Percentiles rank a stretch among this genome's conserved stretches.
phyloP scores from a whole-genome alignment of 768 basidiomycete species.

The Suillus spraguei region DNA sequence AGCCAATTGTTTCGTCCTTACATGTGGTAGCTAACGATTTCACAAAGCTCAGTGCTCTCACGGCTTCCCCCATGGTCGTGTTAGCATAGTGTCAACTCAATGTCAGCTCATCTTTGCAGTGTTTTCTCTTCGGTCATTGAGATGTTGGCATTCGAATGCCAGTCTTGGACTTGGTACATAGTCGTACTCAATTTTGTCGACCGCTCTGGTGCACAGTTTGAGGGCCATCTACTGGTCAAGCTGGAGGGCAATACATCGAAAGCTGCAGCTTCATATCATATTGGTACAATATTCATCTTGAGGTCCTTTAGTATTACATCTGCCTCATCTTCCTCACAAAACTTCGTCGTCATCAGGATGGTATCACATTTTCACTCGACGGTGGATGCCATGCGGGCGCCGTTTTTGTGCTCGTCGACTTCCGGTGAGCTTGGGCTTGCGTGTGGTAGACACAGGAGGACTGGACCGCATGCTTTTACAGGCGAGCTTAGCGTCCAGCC shows the following conservation, averaged over 20 bases:
- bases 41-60: not conserved
- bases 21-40: not conserved
- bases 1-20: not conserved
- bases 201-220: slow-evolving; percentile 89
- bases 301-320: not conserved
- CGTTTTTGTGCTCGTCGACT: not conserved
- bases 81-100: not conserved
- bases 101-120: not conserved
- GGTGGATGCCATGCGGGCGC: not conserved
- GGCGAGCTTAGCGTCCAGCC: not conserved
- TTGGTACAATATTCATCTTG: not conserved
- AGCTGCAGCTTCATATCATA: not conserved
- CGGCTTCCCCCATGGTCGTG: not conserved
- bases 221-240: slow-evolving; percentile 80
- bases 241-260: slow-evolving; percentile 53
- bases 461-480: not conserved
- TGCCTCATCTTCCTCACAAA: not conserved
- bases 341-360: not conserved
- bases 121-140: not conserved
- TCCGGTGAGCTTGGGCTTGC: not conserved
- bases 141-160: not conserved
- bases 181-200: not conserved
- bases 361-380: not conserved
- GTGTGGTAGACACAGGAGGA: not conserved
- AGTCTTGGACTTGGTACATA: not conserved